A percentile compares a stretch with the other conserved stretches of the same genome.
phyloP scores from a whole-genome alignment of 306 rosid species.

The Styphnolobium japonicum region DNA sequence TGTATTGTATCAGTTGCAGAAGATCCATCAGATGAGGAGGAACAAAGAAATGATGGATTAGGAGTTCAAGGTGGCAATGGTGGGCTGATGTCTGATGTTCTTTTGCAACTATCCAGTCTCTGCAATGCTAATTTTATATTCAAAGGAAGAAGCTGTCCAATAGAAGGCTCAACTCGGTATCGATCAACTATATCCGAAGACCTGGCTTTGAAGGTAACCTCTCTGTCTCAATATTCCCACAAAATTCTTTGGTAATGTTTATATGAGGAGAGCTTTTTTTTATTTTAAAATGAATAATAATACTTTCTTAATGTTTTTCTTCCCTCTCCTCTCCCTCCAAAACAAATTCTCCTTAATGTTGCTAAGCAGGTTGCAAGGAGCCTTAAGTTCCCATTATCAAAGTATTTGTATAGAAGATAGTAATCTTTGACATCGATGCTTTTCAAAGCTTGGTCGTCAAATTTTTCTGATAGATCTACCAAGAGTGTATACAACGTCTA shows the following conservation, averaged over 20 bases:
- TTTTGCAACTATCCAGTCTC: conserved; percentile 79
- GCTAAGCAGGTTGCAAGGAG: conserved; percentile 88
- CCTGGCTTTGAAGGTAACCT: conserved; percentile 67
- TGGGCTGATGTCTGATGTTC: conserved; percentile 79
- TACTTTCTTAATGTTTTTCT: not conserved
- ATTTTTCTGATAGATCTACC: not conserved
- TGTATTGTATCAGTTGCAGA: conserved; percentile 75
- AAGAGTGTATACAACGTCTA: not conserved
- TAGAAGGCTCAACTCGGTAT: conserved; percentile 83
- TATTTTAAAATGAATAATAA: not conserved
- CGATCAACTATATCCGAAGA: conserved; percentile 79
- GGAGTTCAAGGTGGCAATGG: conserved; percentile 45
- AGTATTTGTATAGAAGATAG: conserved; percentile 74
- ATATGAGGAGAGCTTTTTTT: not conserved
- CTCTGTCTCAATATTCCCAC: not conserved
- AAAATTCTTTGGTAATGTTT: not conserved
- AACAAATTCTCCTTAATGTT: not conserved
- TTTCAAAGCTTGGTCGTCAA: conserved; percentile 19
- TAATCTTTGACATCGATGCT: not conserved
- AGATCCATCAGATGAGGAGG: conserved; percentile 57
- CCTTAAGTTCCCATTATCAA: conserved; percentile 82
- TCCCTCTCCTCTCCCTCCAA: not conserved
- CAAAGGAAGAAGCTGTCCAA: conserved; percentile 82
- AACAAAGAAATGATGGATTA: conserved; percentile 35
- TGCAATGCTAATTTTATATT: conserved; percentile 85